These are phyloP conservation scores for Micromonas commoda DNA, from an alignment of 139 green algal species.

Conservation along the genomic window DNA sequence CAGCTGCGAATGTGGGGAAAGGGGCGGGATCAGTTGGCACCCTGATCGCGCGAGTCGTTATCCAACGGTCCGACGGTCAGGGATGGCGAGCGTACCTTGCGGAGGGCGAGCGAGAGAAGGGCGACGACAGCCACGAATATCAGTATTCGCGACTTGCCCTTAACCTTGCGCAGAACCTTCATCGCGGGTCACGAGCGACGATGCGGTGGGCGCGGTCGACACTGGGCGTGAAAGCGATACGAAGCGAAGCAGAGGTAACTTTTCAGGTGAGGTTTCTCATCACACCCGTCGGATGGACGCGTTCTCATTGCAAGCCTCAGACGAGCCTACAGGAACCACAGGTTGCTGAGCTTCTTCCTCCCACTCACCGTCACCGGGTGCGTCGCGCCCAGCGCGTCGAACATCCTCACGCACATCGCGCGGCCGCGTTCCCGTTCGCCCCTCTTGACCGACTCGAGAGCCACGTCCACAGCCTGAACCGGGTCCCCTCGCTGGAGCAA, in stretches of 20 bases:
- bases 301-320: too few relatives aligned
- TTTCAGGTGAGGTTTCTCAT: too few relatives aligned
- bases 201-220: too few relatives aligned
- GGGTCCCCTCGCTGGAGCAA: neutral
- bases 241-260: too few relatives aligned
- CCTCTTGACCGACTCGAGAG: neutral
- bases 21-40: too few relatives aligned
- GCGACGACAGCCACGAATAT: neutral
- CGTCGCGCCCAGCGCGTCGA: neutral
- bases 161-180: neutral
- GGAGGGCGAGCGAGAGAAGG: neutral
- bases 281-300: too few relatives aligned
- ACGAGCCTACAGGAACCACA: slow-evolving; percentile 3
- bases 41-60: too few relatives aligned
- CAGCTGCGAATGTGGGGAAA: too few relatives aligned
- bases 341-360: neutral
- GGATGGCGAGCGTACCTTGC: too few relatives aligned
- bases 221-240: too few relatives aligned
- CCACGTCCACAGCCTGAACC: neutral
- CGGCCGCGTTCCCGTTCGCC: neutral
- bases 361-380: neutral
- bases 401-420: neutral
- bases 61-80: too few relatives aligned
- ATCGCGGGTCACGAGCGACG: too few relatives aligned
- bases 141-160: neutral